Evolutionary conservation across 805 yeast genomes (phyloP), one percentile per base, ranked within the genome.

Genomic region (Metschnikowia henanensis): DNA sequence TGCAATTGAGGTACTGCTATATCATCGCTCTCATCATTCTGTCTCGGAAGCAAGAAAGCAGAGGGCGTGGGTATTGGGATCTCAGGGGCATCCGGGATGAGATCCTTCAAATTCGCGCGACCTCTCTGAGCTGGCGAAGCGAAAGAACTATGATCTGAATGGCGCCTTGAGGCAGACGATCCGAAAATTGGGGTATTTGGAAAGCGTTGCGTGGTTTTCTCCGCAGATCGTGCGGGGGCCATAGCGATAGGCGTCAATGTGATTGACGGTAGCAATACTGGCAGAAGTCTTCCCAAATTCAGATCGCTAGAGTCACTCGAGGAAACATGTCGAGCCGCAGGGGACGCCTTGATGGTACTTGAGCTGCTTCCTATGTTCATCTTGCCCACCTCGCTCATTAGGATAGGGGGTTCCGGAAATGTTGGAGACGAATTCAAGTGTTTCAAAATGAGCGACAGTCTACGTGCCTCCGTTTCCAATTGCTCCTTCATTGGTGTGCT

Each of bases 341-440:
- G 31, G 4, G 38, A 19, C 10, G 41, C 31, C 20, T 35, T 29
- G 22, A 30, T 30, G 21, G 42, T 43, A 35, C 53, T 45, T 12
- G 56, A 50, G 47, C 51, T 51, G 49, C 50, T 50, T 18, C 45
- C 41, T 4, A 42, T 32, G 28, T 39, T 37, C 37, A 35, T 25
- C 13, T 50, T 42, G 1, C 65, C 69, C 17, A 66, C 46, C 42
- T 69, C 75, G 6, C 74, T 69, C 39, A 58, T 53, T 9, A 70
- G 58, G 13, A 66, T 60, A 6, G 76, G 76, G 2, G 75, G 72
- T 43, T 68, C 71, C 3, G 76, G 76, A 22, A 70, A 52, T 2
- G 74, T 68, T 2, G 76, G 76, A 8, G 75, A 70, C 2, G 74
- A 69, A 43, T 68, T 61, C 41, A 67, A 56, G 23, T 65, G 55